Evolutionary conservation across 2,329 filamentous ascomycete genomes (phyloP), one percentile per base, ranked within the genome.

Genomic region (Claviceps pazoutovae): DNA sequence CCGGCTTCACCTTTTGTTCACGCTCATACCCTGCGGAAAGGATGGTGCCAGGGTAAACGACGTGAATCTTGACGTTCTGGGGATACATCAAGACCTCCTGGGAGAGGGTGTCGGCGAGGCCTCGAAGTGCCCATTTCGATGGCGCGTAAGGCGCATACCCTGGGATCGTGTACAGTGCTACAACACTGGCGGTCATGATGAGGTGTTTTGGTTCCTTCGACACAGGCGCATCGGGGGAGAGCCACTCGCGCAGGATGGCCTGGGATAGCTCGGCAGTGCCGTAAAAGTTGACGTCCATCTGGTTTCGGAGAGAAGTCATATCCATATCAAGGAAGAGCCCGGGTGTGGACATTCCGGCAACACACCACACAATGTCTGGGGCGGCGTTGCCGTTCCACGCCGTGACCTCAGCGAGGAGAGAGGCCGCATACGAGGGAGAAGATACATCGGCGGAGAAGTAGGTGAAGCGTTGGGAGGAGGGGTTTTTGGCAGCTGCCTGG

Each of bases 271-370:
- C 93, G 42, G 84, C 84, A 34, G 83, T 82, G 48, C 88, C 86
- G 76, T 84, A 95, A 71, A 88, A 97, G 69, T 96, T 91, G 59
- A 91, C 79, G 62, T 95, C 88, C 88, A 95, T 95, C 66, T 95
- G 88, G 57, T 75, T 72, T 43, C 84, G 78, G 57, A 89, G 71
- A 11, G 76, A 78, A 7, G 81, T 71, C 50, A 87, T 71, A 8
- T 84, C 75, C 41, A 80, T 81, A 55, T 95, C 86, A 57, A 86
- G 67, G 71, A 91, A 95, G 55, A 95, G 83, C 38, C 79, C 76
- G 0, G 90, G 90, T 16, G 73, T 75, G 5, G 86, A 79, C 56
- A 79, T 74, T 54, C 91, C 91, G 3, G 91, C 91, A 49, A 89
- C 78, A 64, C 88, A 90, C 89, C 93, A 97, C 37, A 97, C 86